Percentiles rank a stretch among this genome's conserved stretches.
Evolutionary conservation across 108 stramenopile genomes (phyloP).

Genomic region (Cyclotella choctawhatcheeana): DNA sequence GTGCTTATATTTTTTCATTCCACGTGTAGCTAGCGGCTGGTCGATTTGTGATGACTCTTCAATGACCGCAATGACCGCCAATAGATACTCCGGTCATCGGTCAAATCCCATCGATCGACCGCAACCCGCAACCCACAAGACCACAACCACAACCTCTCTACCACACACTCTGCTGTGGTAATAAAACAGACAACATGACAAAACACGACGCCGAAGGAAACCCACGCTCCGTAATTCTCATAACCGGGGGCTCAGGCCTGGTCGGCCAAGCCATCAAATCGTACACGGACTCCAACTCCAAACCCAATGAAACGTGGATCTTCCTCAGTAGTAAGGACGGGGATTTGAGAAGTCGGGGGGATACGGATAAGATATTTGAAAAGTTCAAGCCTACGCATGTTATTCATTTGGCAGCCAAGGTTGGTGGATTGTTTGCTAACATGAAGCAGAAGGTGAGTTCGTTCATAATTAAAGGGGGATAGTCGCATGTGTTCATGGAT

Average conservation of each 20-base stretch:
- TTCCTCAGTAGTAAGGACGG: slow-evolving; percentile 86
- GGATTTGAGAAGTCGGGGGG: slow-evolving; percentile 79
- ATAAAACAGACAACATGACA: slow-evolving; percentile 13
- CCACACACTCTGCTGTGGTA: too few species aligned
- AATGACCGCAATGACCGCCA: too few species aligned
- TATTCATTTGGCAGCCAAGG: slow-evolving; percentile 98
- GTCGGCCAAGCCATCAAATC: slow-evolving; percentile 93
- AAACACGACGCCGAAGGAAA: slow-evolving; percentile 25
- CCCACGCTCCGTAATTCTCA: slow-evolving; percentile 77
- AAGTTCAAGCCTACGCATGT: slow-evolving; percentile 96
- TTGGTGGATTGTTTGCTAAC: slow-evolving; percentile 96
- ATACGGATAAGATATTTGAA: slow-evolving; percentile 93
- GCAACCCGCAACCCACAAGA: neutral
- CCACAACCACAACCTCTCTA: too few species aligned
- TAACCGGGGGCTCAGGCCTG: slow-evolving; percentile 98
- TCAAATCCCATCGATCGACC: too few species aligned
- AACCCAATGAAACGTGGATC: slow-evolving; percentile 77
- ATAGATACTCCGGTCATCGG: too few species aligned
- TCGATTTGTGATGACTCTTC: too few species aligned
- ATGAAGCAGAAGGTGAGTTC: slow-evolving; percentile 76
- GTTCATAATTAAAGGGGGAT: too few species aligned
- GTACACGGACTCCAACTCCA: slow-evolving; percentile 61
- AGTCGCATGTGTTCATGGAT: too few species aligned
- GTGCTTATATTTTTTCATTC: too few species aligned
- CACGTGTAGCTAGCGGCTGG: too few species aligned